Evolutionary conservation across 2,329 filamentous ascomycete species (phyloP).

Genomic region (Septoria petroselini): DNA sequence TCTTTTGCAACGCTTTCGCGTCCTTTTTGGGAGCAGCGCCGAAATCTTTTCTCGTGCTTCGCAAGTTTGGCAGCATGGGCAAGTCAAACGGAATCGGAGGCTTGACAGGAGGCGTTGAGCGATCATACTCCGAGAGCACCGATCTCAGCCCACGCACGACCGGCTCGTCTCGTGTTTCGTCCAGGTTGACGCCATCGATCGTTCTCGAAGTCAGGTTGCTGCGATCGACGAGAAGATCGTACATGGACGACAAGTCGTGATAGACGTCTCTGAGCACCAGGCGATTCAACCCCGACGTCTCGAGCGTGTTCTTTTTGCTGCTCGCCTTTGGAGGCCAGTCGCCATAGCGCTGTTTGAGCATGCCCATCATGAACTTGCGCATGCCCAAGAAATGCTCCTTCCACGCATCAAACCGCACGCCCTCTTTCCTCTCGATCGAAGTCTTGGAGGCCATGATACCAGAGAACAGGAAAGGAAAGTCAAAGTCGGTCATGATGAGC

Average conservation of each 20-base stretch:
- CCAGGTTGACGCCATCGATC: slow-evolving; percentile 63
- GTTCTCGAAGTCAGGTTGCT: slow-evolving; percentile 73
- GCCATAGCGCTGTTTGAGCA: slow-evolving; percentile 67
- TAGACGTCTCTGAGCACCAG: slow-evolving; percentile 79
- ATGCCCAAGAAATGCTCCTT: slow-evolving; percentile 69
- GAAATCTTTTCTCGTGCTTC: slow-evolving; percentile 63
- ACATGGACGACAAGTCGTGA: slow-evolving; percentile 78
- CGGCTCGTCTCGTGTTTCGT: slow-evolving; percentile 55
- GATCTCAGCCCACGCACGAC: slow-evolving; percentile 69
- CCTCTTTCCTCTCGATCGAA: slow-evolving; percentile 66
- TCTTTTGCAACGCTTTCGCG: slow-evolving; percentile 65
- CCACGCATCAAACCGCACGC: slow-evolving; percentile 83
- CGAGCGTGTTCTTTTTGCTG: slow-evolving; percentile 87
- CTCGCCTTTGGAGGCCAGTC: slow-evolving; percentile 86
- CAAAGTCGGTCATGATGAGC: slow-evolving; percentile 75
- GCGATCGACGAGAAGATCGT: slow-evolving; percentile 84
- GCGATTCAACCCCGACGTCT: slow-evolving; percentile 81
- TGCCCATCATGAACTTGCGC: slow-evolving; percentile 67
- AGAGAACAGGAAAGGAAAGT: slow-evolving; percentile 85
- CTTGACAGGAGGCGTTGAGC: slow-evolving; percentile 81
- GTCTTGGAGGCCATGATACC: slow-evolving; percentile 84
- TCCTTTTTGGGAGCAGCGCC: slow-evolving; percentile 70
- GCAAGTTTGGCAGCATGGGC: slow-evolving; percentile 70
- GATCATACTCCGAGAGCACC: slow-evolving; percentile 83
- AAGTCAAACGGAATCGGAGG: slow-evolving; percentile 89